phyloP scores from a whole-genome alignment of 306 rosid species.

The Glycyrrhiza uralensis region DNA sequence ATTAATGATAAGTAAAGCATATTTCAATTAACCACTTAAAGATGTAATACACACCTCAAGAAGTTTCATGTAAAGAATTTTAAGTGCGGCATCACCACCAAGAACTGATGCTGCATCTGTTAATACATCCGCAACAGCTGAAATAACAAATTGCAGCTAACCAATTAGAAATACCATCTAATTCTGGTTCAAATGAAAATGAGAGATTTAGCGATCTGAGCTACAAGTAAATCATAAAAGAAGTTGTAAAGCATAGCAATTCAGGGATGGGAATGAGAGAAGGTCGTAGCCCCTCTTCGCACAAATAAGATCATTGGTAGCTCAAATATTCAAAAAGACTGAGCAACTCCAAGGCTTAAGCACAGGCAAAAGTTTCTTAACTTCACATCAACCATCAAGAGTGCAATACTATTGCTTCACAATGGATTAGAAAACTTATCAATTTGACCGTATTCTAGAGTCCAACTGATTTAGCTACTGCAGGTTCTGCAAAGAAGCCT shows the following conservation, averaged over 20 bases:
- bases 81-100: slow-evolving; percentile 85
- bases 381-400: not conserved
- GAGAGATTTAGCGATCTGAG: not conserved
- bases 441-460: too few species aligned
- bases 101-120: slow-evolving; percentile 97
- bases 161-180: slow-evolving; percentile 13
- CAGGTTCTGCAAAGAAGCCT: too few species aligned
- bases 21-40: slow-evolving; percentile 6
- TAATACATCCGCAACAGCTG: slow-evolving; percentile 98
- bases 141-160: slow-evolving; percentile 42
- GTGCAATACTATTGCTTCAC: not conserved
- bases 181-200: slow-evolving; percentile 19
- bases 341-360: not conserved
- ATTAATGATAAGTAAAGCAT: not conserved
- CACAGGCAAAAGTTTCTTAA: not conserved
- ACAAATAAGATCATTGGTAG: not conserved
- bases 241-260: slow-evolving; percentile 8
- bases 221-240: slow-evolving; percentile 6
- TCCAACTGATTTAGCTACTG: too few species aligned
- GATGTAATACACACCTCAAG: slow-evolving; percentile 65
- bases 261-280: not conserved
- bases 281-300: not conserved
- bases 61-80: slow-evolving; percentile 81
- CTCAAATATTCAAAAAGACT: not conserved
- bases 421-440: not conserved